These are phyloP conservation scores for Termitomyces sp. DNA, from an alignment of 768 basidiomycete genomes.

Conservation along the genomic window DNA sequence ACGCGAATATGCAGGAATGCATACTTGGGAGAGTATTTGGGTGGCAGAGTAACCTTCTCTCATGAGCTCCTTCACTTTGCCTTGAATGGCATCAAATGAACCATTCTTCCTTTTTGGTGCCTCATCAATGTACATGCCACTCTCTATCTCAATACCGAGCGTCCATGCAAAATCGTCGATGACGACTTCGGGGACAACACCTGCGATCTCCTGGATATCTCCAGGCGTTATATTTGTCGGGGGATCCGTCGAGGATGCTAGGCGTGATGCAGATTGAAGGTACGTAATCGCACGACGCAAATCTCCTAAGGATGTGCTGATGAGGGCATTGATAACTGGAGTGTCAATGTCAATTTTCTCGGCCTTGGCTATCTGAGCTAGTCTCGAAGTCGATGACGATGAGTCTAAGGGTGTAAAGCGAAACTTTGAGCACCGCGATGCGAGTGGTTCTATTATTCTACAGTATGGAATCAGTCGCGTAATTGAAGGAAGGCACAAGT, in stretches of 20 bases:
- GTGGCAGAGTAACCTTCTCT: conserved; percentile 90
- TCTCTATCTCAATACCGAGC: conserved; percentile 64
- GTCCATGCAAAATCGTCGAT: conserved; percentile 63
- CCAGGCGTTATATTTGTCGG: conserved; percentile 66
- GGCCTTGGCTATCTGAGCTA: conserved; percentile 72
- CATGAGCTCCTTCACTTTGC: conserved; percentile 69
- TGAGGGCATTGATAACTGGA: conserved; percentile 65
- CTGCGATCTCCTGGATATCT: conserved; percentile 96
- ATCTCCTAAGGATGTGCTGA: conserved; percentile 83
- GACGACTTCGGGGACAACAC: conserved; percentile 78
- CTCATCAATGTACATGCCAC: conserved; percentile 47
- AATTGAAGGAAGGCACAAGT: neutral
- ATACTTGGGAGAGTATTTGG: conserved; percentile 84
- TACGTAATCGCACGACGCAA: conserved; percentile 96
- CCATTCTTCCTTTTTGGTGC: conserved; percentile 20
- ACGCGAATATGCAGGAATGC: conserved; percentile 16
- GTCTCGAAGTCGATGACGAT: conserved; percentile 64
- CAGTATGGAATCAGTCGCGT: neutral
- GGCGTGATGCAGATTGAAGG: conserved; percentile 89
- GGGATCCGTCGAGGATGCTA: conserved; percentile 69
- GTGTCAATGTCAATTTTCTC: conserved; percentile 60
- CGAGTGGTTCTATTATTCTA: conserved; percentile 97
- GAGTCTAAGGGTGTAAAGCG: conserved; percentile 91
- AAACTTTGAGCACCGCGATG: conserved; percentile 99
- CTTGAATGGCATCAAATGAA: conserved; percentile 58